Evolutionary conservation across 345 rosid species (phyloP), one percentile per base, ranked within the genome.

Genomic region (Adansonia digitata): DNA sequence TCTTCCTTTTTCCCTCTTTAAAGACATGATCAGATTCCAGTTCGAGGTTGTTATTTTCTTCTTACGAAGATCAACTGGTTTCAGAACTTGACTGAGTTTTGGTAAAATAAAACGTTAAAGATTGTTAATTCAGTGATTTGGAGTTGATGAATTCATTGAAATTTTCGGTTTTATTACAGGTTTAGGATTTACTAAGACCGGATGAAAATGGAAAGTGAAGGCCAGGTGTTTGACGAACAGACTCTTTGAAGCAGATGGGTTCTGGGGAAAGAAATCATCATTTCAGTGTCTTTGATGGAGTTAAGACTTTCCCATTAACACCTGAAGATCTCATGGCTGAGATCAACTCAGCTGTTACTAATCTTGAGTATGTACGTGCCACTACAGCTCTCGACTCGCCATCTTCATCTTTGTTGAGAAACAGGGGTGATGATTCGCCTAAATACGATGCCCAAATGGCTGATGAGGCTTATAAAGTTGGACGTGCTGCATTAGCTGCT

Each of bases 251-350:
- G 75, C 29, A 77, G 77, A 83, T 86, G 91, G 85, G 84, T 49
- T 82, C 89, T 7, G 84, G 79, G 62, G 84, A 69, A 60, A 77
- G 80, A 24, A 81, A 72, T 31, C 40, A 53, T 6, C 65, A 1
- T 2, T 87, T 90, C 87, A 81, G 77, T 37, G 86, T 86, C 4
- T 86, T 83, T 66, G 89, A 86, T 61, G 88, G 84, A 14, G 75
- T 85, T 67, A 85, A 81, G 77, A 74, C 15, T 14, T 70, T 84
- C 29, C 79, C 86, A n/a, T 56, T 88, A n/a, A 80, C 82, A n/a
- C 87, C 85, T 1, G 96, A 88, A 48, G 71, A 77, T 78, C 83
- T 91, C 8, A 86, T 90, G 92, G 85, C 90, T n/a, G 89, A 88
- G 74, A 86, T 88, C 71, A 84, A 89, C 79, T 26, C 84, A 0